These are phyloP conservation scores for Actinidia chinensis DNA, from an alignment of 179 eudicot species.

Conservation along the genomic window DNA sequence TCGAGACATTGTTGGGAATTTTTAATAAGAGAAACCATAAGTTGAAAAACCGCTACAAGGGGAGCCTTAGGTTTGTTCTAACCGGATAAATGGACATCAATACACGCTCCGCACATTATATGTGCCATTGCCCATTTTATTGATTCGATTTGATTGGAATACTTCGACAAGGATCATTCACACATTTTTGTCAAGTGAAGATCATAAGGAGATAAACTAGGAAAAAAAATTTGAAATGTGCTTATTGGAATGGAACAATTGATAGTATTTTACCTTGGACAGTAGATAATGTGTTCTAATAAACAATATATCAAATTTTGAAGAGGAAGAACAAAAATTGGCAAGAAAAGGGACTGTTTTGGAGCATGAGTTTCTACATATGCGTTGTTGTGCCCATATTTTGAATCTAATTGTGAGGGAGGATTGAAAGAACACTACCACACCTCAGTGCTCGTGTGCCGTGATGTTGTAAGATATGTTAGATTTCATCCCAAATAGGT, in stretches of 20 bases:
- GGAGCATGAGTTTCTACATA: background rate
- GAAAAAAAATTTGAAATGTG: background rate
- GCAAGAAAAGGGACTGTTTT: background rate
- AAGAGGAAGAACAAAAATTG: background rate
- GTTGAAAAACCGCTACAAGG: too few relatives aligned
- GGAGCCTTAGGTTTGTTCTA: too few relatives aligned
- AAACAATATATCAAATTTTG: background rate
- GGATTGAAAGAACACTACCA: background rate
- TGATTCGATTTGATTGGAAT: background rate
- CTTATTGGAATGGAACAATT: background rate
- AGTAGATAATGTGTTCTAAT: background rate
- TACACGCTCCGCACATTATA: background rate
- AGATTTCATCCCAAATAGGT: background rate
- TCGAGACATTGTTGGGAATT: too few relatives aligned
- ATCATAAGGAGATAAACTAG: background rate
- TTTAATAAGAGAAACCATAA: too few relatives aligned
- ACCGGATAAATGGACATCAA: background rate
- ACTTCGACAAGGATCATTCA: background rate
- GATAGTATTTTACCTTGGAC: background rate
- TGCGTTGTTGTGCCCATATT: background rate
- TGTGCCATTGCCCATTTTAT: background rate
- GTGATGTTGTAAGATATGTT: background rate
- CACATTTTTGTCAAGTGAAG: background rate
- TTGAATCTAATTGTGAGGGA: background rate
- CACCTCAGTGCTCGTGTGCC: background rate